Evolutionary conservation across 495 filamentous ascomycete species (phyloP).

Genomic region (Neurospora terricola): DNA sequence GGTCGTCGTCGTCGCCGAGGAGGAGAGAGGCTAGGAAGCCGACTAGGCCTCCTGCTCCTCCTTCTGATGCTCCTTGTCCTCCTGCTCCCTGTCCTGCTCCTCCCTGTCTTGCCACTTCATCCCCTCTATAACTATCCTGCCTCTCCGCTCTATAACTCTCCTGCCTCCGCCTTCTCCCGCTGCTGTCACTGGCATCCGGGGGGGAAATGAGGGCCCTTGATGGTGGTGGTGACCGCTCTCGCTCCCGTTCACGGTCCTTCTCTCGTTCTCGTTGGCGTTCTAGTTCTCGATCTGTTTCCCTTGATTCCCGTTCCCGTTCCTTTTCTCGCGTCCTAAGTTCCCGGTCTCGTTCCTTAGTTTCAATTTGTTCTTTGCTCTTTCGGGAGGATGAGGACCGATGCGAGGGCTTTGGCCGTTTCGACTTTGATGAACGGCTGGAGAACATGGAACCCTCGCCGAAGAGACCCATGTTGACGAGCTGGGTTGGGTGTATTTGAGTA

Average conservation of each 20-base stretch:
- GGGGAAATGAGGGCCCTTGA: neutral
- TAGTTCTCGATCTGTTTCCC: neutral
- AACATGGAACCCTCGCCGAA: neutral
- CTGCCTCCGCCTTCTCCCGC: neutral
- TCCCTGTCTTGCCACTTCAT: neutral
- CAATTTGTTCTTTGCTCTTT: neutral
- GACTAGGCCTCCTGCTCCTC: neutral
- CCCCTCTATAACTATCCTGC: neutral
- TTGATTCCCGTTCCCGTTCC: neutral
- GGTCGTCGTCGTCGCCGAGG: neutral
- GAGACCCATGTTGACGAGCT: neutral
- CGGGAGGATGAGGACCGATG: neutral
- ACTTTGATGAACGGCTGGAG: neutral
- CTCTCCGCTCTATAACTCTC: neutral
- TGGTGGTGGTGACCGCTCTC: neutral
- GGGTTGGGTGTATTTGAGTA: neutral
- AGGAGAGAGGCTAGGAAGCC: neutral
- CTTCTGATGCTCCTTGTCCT: neutral
- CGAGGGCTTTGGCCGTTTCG: neutral
- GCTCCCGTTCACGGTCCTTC: neutral
- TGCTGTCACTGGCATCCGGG: neutral
- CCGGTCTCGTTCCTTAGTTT: neutral
- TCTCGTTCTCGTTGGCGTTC: neutral
- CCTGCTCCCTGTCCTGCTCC: neutral
- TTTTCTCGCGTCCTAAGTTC: neutral